Evolutionary conservation across 2,329 filamentous ascomycete species (phyloP).

Genomic region (Triangularia setosa): DNA sequence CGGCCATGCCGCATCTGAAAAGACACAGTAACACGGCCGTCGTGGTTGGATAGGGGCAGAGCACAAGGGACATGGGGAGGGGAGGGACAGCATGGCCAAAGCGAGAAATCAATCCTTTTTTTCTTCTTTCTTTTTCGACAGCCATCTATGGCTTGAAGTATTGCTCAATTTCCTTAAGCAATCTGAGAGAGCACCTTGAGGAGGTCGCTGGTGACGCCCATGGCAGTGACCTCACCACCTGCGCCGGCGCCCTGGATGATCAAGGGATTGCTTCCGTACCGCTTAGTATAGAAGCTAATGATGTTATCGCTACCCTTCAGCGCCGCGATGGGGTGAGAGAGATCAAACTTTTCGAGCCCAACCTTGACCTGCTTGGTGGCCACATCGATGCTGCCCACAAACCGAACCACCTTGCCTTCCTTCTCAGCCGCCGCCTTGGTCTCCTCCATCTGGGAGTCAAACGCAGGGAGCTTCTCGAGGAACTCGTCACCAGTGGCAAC

Average conservation of each 20-base stretch:
- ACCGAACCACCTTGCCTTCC: constrained; percentile 87
- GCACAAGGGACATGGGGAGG: background rate
- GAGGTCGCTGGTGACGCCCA: constrained; percentile 93
- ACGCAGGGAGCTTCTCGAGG: constrained; percentile 71
- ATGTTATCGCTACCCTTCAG: constrained; percentile 98
- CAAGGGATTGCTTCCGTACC: constrained; percentile 85
- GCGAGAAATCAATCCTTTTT: background rate
- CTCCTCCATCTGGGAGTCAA: constrained; percentile 85
- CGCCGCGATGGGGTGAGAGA: constrained; percentile 84
- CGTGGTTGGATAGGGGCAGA: background rate
- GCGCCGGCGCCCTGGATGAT: constrained; percentile 94
- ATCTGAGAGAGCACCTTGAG: constrained; percentile 81
- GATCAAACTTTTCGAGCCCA: constrained; percentile 83
- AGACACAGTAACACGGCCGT: background rate
- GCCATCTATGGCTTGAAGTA: background rate
- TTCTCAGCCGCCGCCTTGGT: constrained; percentile 80
- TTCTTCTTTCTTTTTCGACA: background rate
- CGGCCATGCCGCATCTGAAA: background rate
- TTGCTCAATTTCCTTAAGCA: constrained; percentile 8
- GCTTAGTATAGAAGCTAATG: constrained; percentile 96
- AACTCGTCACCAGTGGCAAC: constrained; percentile 80
- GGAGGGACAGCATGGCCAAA: background rate
- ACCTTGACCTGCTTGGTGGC: constrained; percentile 80
- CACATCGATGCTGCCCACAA: constrained; percentile 90
- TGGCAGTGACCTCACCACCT: constrained; percentile 91